A percentile compares a stretch with the other conserved stretches of the same genome.
Conservation (phyloP, 202 grass and related monocot species). For the Carex sylvatica region DNA sequence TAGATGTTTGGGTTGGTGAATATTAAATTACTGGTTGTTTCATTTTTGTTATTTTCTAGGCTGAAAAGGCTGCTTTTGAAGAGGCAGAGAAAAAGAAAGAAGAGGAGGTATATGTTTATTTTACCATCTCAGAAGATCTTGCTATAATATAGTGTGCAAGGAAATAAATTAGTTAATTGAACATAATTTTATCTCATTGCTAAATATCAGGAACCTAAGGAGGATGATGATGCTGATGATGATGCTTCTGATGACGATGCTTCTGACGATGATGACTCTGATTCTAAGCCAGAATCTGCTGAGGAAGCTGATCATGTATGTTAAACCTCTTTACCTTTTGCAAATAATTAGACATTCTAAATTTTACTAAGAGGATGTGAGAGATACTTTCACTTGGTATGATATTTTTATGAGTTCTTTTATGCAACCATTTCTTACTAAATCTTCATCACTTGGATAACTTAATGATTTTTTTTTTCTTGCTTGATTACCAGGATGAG, state of each 20-base stretch:
- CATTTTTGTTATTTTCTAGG: constrained; percentile 38
- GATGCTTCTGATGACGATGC: constrained; percentile 36
- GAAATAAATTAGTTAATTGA: not conserved
- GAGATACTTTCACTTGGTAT: not conserved
- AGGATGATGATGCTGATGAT: constrained; percentile 46
- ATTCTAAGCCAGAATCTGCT: constrained; percentile 41
- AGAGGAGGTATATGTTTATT: constrained; percentile 53
- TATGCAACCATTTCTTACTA: not conserved
- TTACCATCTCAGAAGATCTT: not conserved
- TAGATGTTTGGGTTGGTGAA: not conserved
- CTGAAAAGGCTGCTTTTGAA: constrained; percentile 91
- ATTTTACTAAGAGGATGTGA: not conserved
- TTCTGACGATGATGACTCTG: constrained; percentile 35
- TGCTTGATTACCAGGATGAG: constrained; percentile 48
- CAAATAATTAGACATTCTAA: not conserved
- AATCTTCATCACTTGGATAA: not conserved
- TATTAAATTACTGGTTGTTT: not conserved
- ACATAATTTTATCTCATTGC: constrained; percentile 19
- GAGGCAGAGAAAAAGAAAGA: constrained; percentile 92
- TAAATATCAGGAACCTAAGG: constrained; percentile 30
- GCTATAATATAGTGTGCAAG: not conserved
- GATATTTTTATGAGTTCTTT: not conserved
- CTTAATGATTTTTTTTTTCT: not conserved
- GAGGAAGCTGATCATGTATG: constrained; percentile 64
- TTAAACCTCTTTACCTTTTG: not conserved